Evolutionary conservation across 805 yeast species (phyloP), one percentile per base, ranked within the genome.

Genomic region (Ascoidea tarda): DNA sequence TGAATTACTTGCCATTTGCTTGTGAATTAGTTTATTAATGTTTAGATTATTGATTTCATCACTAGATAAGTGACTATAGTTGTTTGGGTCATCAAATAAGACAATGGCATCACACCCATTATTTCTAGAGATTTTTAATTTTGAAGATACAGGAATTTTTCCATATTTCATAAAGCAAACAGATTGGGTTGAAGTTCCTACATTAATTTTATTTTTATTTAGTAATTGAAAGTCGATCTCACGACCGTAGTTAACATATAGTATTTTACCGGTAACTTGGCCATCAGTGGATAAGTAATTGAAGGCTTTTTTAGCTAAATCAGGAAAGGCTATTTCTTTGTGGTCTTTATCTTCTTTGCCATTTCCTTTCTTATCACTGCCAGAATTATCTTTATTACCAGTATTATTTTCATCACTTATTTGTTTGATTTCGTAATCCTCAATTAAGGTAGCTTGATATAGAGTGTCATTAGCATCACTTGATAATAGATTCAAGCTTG

Each of bases 241-340:
- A 0, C 77, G 62, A 5, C 96, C 98, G 57, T 72, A 78, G 60
- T 86, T 80, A 4, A 73, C 91, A 64, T 78, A 89, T 0, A 87
- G 60, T 10, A 82, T 61, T 31, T 66, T 71, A 0, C 82, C 82
- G 28, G 69, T 64, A 0, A 79, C 75, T 6, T 73, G 74, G 1
- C 85, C 91, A 46, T 74, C 68, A 5, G 74, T 70, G 0, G 89
- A 76, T 52, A 86, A 75, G 0, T 95, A 90, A 62, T 82, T 85
- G 63, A 79, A 86, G 21, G 87, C 82, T 10, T 61, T 58, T 2
- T 59, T 54, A 3, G 63, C 59, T 5, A 71, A 53, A 47, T 63
- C 32, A 16, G n/a, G 6, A 16, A 10, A 21, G 14, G 4, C 62
- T 6, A 69, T 49, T 14, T 58, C 54, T 6, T 57, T 53, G 2